Percentiles rank a stretch among this genome's conserved stretches.
phyloP scores from a whole-genome alignment of 1,284 basidiomycete species.

The Phylloboletellus chloephorus region DNA sequence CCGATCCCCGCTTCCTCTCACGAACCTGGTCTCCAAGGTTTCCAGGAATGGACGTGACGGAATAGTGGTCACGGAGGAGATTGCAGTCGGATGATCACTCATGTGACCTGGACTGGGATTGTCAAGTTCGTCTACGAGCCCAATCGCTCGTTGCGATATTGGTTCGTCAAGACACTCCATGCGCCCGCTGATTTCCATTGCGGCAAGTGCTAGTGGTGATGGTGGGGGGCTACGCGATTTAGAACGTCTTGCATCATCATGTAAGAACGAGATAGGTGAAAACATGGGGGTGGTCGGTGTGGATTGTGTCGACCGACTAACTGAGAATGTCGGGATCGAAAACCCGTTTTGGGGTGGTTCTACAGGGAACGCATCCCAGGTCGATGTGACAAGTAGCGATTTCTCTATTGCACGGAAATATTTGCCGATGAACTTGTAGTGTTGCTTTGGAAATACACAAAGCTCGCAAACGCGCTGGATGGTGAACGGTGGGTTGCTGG shows the following conservation, averaged over 20 bases:
- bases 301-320: conserved; percentile 42
- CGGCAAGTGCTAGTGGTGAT: conserved; percentile 56
- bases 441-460: conserved; percentile 60
- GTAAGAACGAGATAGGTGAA: conserved; percentile 78
- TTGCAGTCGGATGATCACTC: conserved; percentile 69
- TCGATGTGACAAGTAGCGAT: conserved; percentile 80
- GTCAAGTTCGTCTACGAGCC: conserved; percentile 77
- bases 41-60: conserved; percentile 44
- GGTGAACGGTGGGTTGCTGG: conserved; percentile 79
- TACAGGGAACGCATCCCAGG: conserved; percentile 63
- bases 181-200: conserved; percentile 28
- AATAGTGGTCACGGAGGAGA: conserved; percentile 59
- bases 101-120: conserved; percentile 76
- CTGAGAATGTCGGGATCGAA: conserved; percentile 38
- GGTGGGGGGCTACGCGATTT: conserved; percentile 71
- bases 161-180: conserved; percentile 31
- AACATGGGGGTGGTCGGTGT: conserved; percentile 73
- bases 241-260: conserved; percentile 69
- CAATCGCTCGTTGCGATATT: conserved; percentile 49
- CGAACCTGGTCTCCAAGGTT: conserved; percentile 61
- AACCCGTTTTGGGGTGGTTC: conserved; percentile 41
- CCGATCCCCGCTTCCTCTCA: conserved; percentile 40
- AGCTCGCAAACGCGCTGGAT: conserved; percentile 90
- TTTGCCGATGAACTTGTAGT: conserved; percentile 81
- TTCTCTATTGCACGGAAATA: conserved; percentile 89